A percentile compares a stretch with the other conserved stretches of the same genome.
phyloP scores from a whole-genome alignment of 371 early-diverging fungal genomes.

The Catenaria anguillulae region DNA sequence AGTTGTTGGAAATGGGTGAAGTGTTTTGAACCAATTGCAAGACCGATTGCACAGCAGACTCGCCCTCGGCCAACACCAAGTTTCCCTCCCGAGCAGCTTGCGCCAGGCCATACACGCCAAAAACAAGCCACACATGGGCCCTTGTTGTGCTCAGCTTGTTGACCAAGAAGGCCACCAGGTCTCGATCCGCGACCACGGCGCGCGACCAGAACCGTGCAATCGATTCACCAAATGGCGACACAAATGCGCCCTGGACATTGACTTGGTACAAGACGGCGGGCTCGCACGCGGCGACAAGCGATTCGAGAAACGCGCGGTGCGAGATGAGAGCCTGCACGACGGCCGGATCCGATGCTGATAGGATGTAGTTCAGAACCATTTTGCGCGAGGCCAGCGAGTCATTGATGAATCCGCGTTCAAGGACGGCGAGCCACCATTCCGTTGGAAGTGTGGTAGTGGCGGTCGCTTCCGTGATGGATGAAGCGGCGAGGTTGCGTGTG shows the following conservation, averaged over 20 bases:
- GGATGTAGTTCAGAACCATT: neutral
- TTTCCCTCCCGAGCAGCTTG: neutral
- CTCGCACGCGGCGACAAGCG: neutral
- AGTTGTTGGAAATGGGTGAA: no score
- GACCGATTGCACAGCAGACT: no score
- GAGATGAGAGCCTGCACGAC: neutral
- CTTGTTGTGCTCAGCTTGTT: neutral
- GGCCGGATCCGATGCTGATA: neutral
- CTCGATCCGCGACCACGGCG: neutral
- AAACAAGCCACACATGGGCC: neutral
- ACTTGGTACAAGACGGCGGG: neutral
- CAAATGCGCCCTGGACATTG: neutral
- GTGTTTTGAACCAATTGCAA: no score
- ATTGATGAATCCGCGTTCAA: neutral
- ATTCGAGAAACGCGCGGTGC: neutral
- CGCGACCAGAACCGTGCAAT: neutral
- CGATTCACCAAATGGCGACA: neutral
- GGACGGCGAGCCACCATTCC: neutral
- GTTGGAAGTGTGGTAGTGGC: neutral
- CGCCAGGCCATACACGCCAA: neutral
- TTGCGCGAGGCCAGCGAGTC: slow-evolving; percentile 1
- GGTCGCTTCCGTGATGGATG: neutral
- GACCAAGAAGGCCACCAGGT: neutral
- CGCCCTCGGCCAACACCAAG: no score
- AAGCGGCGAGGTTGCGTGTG: neutral